These are phyloP conservation scores for Funneliformis geosporum DNA, from an alignment of 192 early-diverging fungal species.

Conservation along the genomic window DNA sequence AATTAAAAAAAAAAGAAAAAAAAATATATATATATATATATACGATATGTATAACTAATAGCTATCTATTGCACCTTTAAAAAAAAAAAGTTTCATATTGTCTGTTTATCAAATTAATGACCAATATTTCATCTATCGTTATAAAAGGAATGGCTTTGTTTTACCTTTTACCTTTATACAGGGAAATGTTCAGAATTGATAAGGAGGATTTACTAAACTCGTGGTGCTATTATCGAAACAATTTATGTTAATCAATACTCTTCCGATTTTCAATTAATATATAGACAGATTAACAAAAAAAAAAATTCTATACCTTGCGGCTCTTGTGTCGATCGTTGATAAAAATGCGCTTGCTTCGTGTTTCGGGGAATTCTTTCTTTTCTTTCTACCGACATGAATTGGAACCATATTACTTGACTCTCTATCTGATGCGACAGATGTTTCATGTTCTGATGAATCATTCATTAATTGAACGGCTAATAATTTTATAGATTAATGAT, in stretches of 20 bases:
- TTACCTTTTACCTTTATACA: background rate
- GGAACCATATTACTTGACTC: constrained; percentile 11
- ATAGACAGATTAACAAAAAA: background rate
- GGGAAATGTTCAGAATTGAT: background rate
- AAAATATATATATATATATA: too few species aligned
- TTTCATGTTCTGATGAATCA: constrained; percentile 28
- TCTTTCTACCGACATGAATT: background rate
- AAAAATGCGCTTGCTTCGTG: constrained; percentile 15
- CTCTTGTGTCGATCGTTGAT: constrained; percentile 7
- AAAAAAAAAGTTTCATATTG: too few species aligned
- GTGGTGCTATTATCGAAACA: background rate
- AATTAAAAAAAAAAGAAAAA: too few species aligned
- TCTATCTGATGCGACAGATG: constrained; percentile 23
- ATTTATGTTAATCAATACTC: background rate
- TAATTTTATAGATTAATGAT: background rate
- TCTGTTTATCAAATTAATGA: too few species aligned
- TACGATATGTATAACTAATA: too few species aligned
- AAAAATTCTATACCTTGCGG: constrained; percentile 13
- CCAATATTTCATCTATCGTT: background rate
- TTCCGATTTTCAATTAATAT: background rate
- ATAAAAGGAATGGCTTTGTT: background rate
- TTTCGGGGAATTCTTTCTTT: background rate
- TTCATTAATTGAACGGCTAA: constrained; percentile 6
- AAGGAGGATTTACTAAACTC: constrained; percentile 27
- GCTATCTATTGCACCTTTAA: too few species aligned